Conservation (phyloP, 2,329 filamentous ascomycete species). For the Dactylellina cionopaga region DNA sequence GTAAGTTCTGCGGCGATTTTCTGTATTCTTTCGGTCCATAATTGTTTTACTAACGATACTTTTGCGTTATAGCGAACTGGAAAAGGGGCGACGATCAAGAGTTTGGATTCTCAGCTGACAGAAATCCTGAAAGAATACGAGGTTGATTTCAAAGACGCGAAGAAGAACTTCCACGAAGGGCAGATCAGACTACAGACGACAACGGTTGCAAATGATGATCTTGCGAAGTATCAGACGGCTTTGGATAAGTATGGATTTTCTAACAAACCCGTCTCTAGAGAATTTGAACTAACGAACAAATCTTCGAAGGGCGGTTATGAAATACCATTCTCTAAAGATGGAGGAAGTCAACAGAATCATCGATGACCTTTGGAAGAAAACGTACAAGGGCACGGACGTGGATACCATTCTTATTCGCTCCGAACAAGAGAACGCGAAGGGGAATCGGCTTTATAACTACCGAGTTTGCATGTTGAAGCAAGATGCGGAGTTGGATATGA, state of each 20-base stretch:
- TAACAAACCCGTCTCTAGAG: neutral
- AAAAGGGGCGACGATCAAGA: slow-evolving; percentile 80
- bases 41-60: slow-evolving; percentile 1
- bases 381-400: slow-evolving; percentile 96
- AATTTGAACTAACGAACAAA: neutral
- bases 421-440: slow-evolving; percentile 79
- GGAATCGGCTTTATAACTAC: slow-evolving; percentile 92
- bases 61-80: slow-evolving; percentile 50
- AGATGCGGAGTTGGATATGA: slow-evolving; percentile 99
- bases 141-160: slow-evolving; percentile 85
- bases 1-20: slow-evolving; percentile 64
- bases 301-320: slow-evolving; percentile 80
- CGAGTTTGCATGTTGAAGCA: slow-evolving; percentile 98
- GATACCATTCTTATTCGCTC: slow-evolving; percentile 96
- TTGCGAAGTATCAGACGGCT: slow-evolving; percentile 81
- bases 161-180: slow-evolving; percentile 77
- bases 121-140: slow-evolving; percentile 82
- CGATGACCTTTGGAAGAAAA: slow-evolving; percentile 94
- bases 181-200: slow-evolving; percentile 70
- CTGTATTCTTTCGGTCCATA: neutral
- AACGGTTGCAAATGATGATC: slow-evolving; percentile 89
- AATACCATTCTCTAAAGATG: slow-evolving; percentile 96
- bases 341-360: slow-evolving; percentile 96
- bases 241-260: slow-evolving; percentile 73
- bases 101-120: slow-evolving; percentile 82